phyloP scores from a whole-genome alignment of 2,329 filamentous ascomycete species.

The Trematosphaeria pertusa region DNA sequence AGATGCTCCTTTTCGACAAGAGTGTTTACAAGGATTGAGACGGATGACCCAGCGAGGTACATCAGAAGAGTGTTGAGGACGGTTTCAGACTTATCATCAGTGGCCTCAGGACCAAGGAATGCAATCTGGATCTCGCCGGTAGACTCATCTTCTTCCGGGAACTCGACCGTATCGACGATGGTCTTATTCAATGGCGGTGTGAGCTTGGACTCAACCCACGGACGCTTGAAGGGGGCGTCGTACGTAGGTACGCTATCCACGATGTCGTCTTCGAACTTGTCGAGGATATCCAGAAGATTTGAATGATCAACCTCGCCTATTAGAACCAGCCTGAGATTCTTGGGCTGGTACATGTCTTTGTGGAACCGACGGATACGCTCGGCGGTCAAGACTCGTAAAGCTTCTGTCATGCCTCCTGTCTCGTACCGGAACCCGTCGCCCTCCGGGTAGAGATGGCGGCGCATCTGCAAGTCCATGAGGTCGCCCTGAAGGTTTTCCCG shows the following conservation, averaged over 20 bases:
- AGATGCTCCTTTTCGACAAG: constrained; percentile 94
- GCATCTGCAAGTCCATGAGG: constrained; percentile 84
- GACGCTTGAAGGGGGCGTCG: constrained; percentile 78
- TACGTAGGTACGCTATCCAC: constrained; percentile 79
- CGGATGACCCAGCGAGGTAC: constrained; percentile 92
- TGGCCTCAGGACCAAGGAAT: constrained; percentile 86
- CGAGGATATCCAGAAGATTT: constrained; percentile 79
- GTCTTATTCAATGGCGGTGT: constrained; percentile 76
- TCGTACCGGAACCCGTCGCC: constrained; percentile 94
- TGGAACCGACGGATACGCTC: constrained; percentile 95
- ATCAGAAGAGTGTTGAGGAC: constrained; percentile 81
- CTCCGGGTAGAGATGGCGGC: constrained; percentile 83
- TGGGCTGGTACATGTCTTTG: constrained; percentile 96
- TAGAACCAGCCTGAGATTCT: constrained; percentile 89
- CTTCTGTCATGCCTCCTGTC: constrained; percentile 97
- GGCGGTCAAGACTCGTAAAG: constrained; percentile 82
- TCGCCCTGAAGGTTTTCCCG: constrained; percentile 84
- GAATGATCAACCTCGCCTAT: constrained; percentile 90
- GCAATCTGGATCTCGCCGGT: constrained; percentile 85
- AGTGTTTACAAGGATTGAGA: constrained; percentile 87
- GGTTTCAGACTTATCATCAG: constrained; percentile 66
- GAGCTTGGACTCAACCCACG: constrained; percentile 89
- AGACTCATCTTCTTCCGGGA: constrained; percentile 96
- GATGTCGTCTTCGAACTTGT: constrained; percentile 88
- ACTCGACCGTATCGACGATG: constrained; percentile 79